Percentiles rank a stretch among this genome's conserved stretches.
Evolutionary conservation across 257 asterid species (phyloP).

Genomic region (Petrea volubilis): DNA sequence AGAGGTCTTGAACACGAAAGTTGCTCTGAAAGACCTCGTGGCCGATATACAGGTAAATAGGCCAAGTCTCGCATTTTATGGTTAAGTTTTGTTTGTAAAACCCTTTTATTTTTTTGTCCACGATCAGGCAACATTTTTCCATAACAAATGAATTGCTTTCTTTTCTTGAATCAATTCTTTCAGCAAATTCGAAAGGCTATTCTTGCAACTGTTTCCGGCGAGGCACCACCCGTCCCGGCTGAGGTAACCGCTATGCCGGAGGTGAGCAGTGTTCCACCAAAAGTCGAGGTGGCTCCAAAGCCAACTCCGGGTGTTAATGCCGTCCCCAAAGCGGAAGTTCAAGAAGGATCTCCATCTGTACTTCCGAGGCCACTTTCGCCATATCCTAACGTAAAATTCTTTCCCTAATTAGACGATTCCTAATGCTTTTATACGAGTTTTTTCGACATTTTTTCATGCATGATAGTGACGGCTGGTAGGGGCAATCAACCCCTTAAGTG

Average conservation of each 20-base stretch:
- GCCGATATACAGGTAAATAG: constrained; percentile 78
- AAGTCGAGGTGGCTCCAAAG: constrained; percentile 43
- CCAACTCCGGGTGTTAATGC: constrained; percentile 60
- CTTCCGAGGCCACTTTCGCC: constrained; percentile 77
- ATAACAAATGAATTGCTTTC: background rate
- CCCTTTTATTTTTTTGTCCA: background rate
- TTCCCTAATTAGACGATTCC: background rate
- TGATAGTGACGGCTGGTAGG: too few relatives aligned
- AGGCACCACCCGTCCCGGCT: constrained; percentile 65
- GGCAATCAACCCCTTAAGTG: too few relatives aligned
- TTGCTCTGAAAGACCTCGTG: constrained; percentile 80
- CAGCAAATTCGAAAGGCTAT: constrained; percentile 92
- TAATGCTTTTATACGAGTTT: background rate
- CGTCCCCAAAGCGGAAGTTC: constrained; percentile 51
- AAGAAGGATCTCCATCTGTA: constrained; percentile 46
- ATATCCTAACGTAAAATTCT: constrained; percentile 70
- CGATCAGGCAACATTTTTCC: background rate
- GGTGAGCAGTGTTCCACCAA: constrained; percentile 32
- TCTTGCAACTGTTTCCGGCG: constrained; percentile 51
- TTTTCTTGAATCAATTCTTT: background rate
- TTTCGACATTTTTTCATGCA: background rate
- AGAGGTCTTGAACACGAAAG: constrained; percentile 64
- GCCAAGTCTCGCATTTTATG: background rate
- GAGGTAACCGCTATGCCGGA: constrained; percentile 37
- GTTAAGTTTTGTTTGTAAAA: background rate